Conservation (phyloP, 176 grass and related monocot genomes). For the Ensete ventricosum region DNA sequence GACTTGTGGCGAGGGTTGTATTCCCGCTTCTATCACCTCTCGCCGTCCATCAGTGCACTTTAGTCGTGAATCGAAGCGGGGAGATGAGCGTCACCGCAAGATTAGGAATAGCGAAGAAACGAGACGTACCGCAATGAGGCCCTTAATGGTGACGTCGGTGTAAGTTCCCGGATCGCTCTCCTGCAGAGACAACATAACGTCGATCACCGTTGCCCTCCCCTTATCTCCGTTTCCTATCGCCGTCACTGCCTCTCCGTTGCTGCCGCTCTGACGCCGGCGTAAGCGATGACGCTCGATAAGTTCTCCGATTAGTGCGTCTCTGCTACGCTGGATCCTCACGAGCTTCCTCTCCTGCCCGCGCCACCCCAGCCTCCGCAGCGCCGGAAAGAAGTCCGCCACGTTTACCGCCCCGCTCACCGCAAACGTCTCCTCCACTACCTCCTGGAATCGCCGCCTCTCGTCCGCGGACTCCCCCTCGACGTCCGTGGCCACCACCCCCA, state of each 20-base stretch:
- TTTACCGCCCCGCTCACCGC: neutral
- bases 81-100: neutral
- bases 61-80: neutral
- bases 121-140: constrained; percentile 4
- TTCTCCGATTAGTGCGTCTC: constrained; percentile 5
- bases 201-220: constrained; percentile 11
- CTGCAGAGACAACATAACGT: constrained; percentile 16
- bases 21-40: neutral
- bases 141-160: constrained; percentile 11
- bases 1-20: neutral
- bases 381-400: constrained; percentile 18
- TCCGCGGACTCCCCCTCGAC: neutral
- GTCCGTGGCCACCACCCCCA: constrained; percentile 7
- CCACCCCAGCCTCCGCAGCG: constrained; percentile 14
- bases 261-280: neutral
- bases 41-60: no score
- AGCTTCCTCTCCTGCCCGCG: constrained; percentile 7
- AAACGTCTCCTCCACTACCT: neutral
- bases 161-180: constrained; percentile 20
- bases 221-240: neutral
- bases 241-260: neutral
- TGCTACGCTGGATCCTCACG: neutral
- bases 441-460: constrained; percentile 5
- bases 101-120: neutral
- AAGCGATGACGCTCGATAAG: neutral